phyloP scores from a whole-genome alignment of 2,329 filamentous ascomycete genomes.

The Verticillium albo-atrum region DNA sequence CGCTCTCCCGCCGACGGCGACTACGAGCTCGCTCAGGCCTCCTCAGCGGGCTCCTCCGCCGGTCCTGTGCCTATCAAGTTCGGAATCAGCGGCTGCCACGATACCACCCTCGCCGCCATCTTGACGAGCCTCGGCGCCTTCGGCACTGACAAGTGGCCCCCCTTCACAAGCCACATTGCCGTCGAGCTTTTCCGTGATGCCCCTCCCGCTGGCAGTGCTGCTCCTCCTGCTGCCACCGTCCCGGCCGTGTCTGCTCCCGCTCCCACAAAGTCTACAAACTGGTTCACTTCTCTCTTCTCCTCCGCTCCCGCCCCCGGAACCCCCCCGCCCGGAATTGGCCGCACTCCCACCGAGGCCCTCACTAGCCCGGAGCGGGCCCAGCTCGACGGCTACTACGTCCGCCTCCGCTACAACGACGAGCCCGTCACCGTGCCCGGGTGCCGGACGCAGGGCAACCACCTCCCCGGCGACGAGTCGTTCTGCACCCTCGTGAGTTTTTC shows the following conservation, averaged over 20 bases:
- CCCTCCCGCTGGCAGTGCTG: constrained; percentile 7
- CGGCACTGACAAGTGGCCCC: constrained; percentile 73
- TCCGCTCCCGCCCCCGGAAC: constrained; percentile 19
- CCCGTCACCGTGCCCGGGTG: constrained; percentile 82
- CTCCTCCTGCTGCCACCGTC: background rate
- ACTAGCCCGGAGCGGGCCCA: constrained; percentile 45
- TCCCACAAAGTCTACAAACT: constrained; percentile 17
- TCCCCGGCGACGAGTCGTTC: constrained; percentile 81
- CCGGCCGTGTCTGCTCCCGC: no score
- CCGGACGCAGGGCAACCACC: constrained; percentile 69
- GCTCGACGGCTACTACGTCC: constrained; percentile 77
- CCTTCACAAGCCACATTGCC: constrained; percentile 88
- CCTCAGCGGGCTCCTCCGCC: background rate
- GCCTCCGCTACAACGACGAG: constrained; percentile 85
- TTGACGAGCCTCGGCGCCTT: constrained; percentile 78
- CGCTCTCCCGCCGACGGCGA: constrained; percentile 48
- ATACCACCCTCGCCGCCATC: constrained; percentile 82
- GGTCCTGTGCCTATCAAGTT: constrained; percentile 54
- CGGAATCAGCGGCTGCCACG: constrained; percentile 81
- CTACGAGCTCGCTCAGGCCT: constrained; percentile 37
- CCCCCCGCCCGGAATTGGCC: constrained; percentile 47
- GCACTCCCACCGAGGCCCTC: constrained; percentile 54
- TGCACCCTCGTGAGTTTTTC: constrained; percentile 69
- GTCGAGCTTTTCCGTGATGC: constrained; percentile 77
- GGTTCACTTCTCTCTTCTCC: constrained; percentile 27